Evolutionary conservation across 2,329 filamentous ascomycete species (phyloP).

Genomic region (Beauveria pseudobassiana): DNA sequence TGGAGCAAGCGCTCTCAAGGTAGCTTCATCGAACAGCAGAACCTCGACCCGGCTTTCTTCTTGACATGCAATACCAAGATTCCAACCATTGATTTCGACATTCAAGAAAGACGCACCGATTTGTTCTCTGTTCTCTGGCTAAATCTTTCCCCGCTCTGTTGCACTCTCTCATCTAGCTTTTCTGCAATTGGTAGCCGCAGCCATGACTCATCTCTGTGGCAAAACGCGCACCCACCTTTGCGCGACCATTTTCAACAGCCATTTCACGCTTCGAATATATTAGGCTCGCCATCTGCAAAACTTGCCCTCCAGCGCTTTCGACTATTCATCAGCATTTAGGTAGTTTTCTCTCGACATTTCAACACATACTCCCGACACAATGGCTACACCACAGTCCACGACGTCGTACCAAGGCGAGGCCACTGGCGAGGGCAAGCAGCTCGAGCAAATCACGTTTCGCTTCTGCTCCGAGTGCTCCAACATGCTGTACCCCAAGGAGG

Average conservation of each 20-base stretch:
- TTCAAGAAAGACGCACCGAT: too few relatives aligned
- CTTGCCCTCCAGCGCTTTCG: background rate
- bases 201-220: background rate
- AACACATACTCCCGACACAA: slow-evolving; percentile 21
- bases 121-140: too few relatives aligned
- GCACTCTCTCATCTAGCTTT: too few relatives aligned
- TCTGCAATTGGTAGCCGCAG: background rate
- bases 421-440: slow-evolving; percentile 37
- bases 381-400: slow-evolving; percentile 52
- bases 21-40: too few relatives aligned
- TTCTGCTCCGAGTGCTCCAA: slow-evolving; percentile 99
- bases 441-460: slow-evolving; percentile 85
- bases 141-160: too few relatives aligned
- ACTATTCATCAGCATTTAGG: background rate
- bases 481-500: slow-evolving; percentile 95
- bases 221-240: background rate
- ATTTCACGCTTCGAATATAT: background rate
- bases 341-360: background rate
- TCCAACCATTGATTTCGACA: too few relatives aligned
- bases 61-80: too few relatives aligned
- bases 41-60: too few relatives aligned
- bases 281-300: background rate
- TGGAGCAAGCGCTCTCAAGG: too few relatives aligned
- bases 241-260: background rate
- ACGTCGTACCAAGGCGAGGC: slow-evolving; percentile 33